Conservation (phyloP, 306 rosid species). For the Astragalus glycyphyllos region DNA sequence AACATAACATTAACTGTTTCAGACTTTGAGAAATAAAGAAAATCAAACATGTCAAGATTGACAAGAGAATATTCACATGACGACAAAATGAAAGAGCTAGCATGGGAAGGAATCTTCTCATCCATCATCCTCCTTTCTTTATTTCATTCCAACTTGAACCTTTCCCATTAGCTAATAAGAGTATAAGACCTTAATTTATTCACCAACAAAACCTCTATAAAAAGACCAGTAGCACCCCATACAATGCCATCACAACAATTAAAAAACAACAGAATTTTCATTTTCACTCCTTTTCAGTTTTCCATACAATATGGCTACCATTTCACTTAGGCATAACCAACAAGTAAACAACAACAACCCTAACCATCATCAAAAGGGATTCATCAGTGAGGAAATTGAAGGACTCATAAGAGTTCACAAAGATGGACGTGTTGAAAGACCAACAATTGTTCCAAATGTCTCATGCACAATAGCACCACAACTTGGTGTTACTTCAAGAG, state of each 20-base stretch:
- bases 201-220: conserved; percentile 52
- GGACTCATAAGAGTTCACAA: conserved; percentile 72
- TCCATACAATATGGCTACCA: conserved; percentile 55
- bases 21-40: not conserved
- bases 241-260: conserved; percentile 39
- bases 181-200: conserved; percentile 5
- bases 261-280: conserved; percentile 24
- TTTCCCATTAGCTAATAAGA: conserved; percentile 19
- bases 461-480: conserved; percentile 51
- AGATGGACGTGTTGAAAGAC: conserved; percentile 78
- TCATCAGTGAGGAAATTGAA: conserved; percentile 64
- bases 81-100: conserved; percentile 17
- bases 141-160: conserved; percentile 25
- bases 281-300: conserved; percentile 6
- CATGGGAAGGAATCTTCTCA: conserved; percentile 33
- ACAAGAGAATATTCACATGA: conserved; percentile 45
- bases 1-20: too few relatives aligned
- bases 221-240: conserved; percentile 47
- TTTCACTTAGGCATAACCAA: conserved; percentile 53
- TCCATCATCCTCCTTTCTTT: conserved; percentile 13
- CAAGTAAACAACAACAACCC: conserved; percentile 46
- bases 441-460: conserved; percentile 62
- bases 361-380: conserved; percentile 47
- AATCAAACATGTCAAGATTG: not conserved
- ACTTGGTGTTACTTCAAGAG: conserved; percentile 57